Evolutionary conservation across 495 filamentous ascomycete genomes (phyloP).

Genomic region (Penicillium coffeae): DNA sequence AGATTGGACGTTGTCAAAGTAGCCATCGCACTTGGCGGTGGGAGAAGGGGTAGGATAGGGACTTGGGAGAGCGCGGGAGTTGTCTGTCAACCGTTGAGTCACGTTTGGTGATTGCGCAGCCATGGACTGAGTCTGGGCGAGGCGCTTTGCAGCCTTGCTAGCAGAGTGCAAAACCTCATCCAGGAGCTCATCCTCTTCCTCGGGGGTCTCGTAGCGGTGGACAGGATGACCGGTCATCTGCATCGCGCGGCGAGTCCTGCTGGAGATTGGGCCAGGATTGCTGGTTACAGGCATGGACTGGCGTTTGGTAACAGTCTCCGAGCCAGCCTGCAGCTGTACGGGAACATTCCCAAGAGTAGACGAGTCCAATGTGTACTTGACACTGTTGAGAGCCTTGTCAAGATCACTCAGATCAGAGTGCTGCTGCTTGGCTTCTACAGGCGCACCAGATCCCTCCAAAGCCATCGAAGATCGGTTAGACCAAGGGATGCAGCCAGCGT

Average conservation of each 20-base stretch:
- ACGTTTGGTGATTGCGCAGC: slow-evolving; percentile 37
- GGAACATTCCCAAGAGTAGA: slow-evolving; percentile 47
- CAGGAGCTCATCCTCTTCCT: slow-evolving; percentile 93
- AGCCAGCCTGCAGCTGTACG: slow-evolving; percentile 37
- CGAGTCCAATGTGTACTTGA: slow-evolving; percentile 60
- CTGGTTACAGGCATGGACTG: slow-evolving; percentile 70
- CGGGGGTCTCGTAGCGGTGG: slow-evolving; percentile 86
- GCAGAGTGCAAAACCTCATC: slow-evolving; percentile 72
- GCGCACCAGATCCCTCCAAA: slow-evolving; percentile 56
- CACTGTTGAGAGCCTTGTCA: slow-evolving; percentile 73
- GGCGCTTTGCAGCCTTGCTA: slow-evolving; percentile 50
- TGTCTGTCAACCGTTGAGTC: slow-evolving; percentile 30
- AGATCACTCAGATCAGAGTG: slow-evolving; percentile 55
- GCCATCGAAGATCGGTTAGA: slow-evolving; percentile 80
- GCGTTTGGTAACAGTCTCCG: slow-evolving; percentile 56
- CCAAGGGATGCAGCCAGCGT: slow-evolving; percentile 88
- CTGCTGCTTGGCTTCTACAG: slow-evolving; percentile 48
- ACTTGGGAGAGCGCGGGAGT: slow-evolving; percentile 54
- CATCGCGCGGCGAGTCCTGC: slow-evolving; percentile 76
- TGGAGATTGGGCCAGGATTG: slow-evolving; percentile 64
- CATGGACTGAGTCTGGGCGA: slow-evolving; percentile 46
- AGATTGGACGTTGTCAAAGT: slow-evolving; percentile 44
- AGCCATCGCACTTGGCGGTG: slow-evolving; percentile 73
- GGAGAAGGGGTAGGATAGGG: slow-evolving; percentile 91
- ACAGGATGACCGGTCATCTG: slow-evolving; percentile 68